These are phyloP conservation scores for Lactarius pseudohatsudake DNA, from an alignment of 768 basidiomycete species.

Conservation along the genomic window DNA sequence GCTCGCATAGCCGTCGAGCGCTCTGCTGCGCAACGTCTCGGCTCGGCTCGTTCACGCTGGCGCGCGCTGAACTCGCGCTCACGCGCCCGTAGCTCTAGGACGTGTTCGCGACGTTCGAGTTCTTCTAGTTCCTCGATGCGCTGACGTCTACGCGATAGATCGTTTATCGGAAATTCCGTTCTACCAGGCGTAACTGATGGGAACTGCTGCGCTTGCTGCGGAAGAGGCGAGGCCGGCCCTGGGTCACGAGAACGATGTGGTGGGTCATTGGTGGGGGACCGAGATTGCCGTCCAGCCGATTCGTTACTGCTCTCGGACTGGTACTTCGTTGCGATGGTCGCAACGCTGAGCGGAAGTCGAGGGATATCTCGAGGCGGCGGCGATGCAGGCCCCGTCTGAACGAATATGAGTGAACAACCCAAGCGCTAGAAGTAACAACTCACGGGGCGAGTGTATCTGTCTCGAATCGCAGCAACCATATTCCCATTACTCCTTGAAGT, in stretches of 20 bases:
- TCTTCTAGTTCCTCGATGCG: constrained; percentile 53
- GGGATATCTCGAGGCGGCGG: constrained; percentile 63
- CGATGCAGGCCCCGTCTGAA: constrained; percentile 51
- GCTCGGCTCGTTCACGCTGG: constrained; percentile 30
- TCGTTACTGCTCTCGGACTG: constrained; percentile 19
- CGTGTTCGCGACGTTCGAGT: constrained; percentile 54
- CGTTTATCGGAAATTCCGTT: constrained; percentile 30
- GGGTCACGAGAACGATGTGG: constrained; percentile 19
- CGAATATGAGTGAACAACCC: background rate
- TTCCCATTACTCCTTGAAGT: constrained; percentile 54
- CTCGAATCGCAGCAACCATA: constrained; percentile 68
- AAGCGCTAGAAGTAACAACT: constrained; percentile 31
- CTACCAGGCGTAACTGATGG: constrained; percentile 7
- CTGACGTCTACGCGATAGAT: constrained; percentile 40
- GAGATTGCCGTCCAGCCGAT: constrained; percentile 8
- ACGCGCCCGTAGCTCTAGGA: constrained; percentile 51
- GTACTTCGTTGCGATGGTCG: constrained; percentile 62
- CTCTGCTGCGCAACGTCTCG: constrained; percentile 38
- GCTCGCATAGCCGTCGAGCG: constrained; percentile 32
- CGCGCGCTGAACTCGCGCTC: constrained; percentile 35
- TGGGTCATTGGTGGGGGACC: constrained; percentile 15
- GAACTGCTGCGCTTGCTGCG: constrained; percentile 20
- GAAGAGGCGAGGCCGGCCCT: constrained; percentile 18
- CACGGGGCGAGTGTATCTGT: constrained; percentile 59
- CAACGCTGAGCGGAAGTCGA: constrained; percentile 61